Percentiles rank a stretch among this genome's conserved stretches.
Conservation (phyloP, 2,329 filamentous ascomycete genomes). For the Ciborinia camelliae region DNA sequence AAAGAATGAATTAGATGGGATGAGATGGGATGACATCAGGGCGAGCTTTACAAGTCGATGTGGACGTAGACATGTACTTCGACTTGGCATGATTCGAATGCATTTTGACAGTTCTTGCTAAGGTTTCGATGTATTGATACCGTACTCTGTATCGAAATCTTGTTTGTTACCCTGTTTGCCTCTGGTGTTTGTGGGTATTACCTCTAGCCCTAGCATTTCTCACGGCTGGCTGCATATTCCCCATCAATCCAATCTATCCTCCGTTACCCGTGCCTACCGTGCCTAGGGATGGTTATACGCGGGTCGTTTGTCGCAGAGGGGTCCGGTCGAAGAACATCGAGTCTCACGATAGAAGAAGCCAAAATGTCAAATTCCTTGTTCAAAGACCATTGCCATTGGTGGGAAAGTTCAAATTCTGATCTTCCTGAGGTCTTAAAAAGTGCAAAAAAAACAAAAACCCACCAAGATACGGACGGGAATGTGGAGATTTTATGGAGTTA, state of each 20-base stretch:
- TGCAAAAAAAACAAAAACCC: too few species aligned
- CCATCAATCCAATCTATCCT: background rate
- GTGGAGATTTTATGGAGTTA: too few species aligned
- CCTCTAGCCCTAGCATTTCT: background rate
- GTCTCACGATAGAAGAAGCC: background rate
- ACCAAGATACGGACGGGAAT: too few species aligned
- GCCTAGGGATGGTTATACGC: too few species aligned
- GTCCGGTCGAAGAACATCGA: background rate
- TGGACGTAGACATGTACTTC: too few species aligned
- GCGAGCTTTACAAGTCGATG: background rate
- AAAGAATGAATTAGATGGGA: background rate
- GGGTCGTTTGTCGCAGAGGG: background rate
- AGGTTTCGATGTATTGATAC: background rate
- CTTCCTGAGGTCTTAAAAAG: too few species aligned
- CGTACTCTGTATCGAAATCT: background rate
- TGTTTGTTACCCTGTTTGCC: background rate
- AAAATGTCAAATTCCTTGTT: background rate
- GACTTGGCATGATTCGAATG: background rate
- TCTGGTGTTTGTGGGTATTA: background rate
- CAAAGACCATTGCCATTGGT: background rate
- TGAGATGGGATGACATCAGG: background rate
- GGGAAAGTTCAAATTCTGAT: background rate
- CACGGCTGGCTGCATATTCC: slow-evolving; percentile 8
- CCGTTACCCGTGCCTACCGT: too few species aligned
- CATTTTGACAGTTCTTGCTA: background rate